Evolutionary conservation across 73 alveolate genomes (phyloP).

Genomic region (Halteria grandinella): DNA sequence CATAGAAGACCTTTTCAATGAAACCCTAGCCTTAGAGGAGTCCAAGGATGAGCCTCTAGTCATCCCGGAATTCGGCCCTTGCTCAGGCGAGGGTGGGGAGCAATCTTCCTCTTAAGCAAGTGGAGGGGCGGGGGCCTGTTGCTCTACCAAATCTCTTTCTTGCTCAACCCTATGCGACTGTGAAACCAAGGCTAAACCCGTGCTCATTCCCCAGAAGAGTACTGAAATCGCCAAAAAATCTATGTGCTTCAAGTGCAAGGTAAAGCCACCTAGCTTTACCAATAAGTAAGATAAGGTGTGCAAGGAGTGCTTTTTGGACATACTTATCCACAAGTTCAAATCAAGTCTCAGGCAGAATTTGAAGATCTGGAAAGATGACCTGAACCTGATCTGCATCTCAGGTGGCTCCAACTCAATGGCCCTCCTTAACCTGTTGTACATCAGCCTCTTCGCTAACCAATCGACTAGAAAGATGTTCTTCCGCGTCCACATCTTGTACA

Average conservation of each 20-base stretch:
- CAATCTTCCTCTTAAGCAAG: no score
- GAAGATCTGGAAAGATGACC: slow-evolving; percentile 70
- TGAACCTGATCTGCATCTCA: slow-evolving; percentile 51
- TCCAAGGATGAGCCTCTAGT: slow-evolving; percentile 1
- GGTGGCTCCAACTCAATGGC: slow-evolving; percentile 77
- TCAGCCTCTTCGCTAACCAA: slow-evolving; percentile 37
- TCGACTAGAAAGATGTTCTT: slow-evolving; percentile 67
- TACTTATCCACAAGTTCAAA: slow-evolving; percentile 50
- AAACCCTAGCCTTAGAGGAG: not conserved
- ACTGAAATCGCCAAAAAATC: no score
- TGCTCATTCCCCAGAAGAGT: not conserved
- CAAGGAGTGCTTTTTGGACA: slow-evolving; percentile 43
- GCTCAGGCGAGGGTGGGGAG: slow-evolving; percentile 21
- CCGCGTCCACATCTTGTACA: slow-evolving; percentile 50
- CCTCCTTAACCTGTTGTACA: slow-evolving; percentile 45
- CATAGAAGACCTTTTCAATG: slow-evolving; percentile 40
- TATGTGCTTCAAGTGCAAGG: slow-evolving; percentile 54
- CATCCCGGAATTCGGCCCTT: slow-evolving; percentile 8
- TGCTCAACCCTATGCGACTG: not conserved
- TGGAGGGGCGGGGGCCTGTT: not conserved
- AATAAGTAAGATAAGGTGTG: slow-evolving; percentile 51
- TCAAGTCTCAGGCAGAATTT: slow-evolving; percentile 45
- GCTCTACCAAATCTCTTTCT: not conserved
- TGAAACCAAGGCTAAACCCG: not conserved
- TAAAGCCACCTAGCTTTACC: slow-evolving; percentile 5